Percentiles rank a stretch among this genome's conserved stretches.
Conservation (phyloP, 2,329 filamentous ascomycete genomes). For the Aureobasidium subglaciale region DNA sequence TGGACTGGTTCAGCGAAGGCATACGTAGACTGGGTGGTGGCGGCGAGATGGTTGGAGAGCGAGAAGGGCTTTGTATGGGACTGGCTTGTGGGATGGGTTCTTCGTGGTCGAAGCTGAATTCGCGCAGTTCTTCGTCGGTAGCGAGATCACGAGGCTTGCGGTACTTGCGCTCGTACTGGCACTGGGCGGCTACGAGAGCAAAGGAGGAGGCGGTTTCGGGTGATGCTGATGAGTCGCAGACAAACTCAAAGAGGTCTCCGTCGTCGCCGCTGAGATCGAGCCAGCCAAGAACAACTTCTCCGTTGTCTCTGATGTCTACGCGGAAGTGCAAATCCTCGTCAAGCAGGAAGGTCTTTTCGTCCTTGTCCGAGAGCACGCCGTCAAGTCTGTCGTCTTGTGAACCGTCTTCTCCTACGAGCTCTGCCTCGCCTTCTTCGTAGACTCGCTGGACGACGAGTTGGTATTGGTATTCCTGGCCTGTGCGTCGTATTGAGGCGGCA, state of each 20-base stretch:
- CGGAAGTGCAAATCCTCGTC: slow-evolving; percentile 86
- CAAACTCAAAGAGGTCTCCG: slow-evolving; percentile 95
- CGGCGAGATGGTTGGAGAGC: slow-evolving; percentile 29
- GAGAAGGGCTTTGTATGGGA: slow-evolving; percentile 44
- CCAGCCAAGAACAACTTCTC: slow-evolving; percentile 87
- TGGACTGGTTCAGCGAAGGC: slow-evolving; percentile 2
- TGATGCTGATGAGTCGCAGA: slow-evolving; percentile 71
- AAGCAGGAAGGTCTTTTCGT: slow-evolving; percentile 96
- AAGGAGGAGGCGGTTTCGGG: slow-evolving; percentile 70
- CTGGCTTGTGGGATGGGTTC: slow-evolving; percentile 54
- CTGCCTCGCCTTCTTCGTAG: slow-evolving; percentile 95
- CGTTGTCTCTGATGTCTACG: slow-evolving; percentile 69
- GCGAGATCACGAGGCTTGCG: slow-evolving; percentile 72
- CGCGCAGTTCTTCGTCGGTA: slow-evolving; percentile 68
- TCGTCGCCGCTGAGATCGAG: slow-evolving; percentile 87
- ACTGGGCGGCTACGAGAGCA: slow-evolving; percentile 75
- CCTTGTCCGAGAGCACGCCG: slow-evolving; percentile 65
- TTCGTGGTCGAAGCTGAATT: slow-evolving; percentile 71
- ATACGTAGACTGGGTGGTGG: slow-evolving; percentile 18
- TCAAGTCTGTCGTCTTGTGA: slow-evolving; percentile 68
- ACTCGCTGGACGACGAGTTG: slow-evolving; percentile 93
- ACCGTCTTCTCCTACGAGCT: slow-evolving; percentile 81
- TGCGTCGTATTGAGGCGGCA: slow-evolving; percentile 82
- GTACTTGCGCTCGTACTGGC: slow-evolving; percentile 97
- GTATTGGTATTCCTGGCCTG: slow-evolving; percentile 92